A percentile compares a stretch with the other conserved stretches of the same genome.
These are phyloP conservation scores for Colletotrichum ledebouriae DNA, from an alignment of 2,329 filamentous ascomycete genomes.

Conservation along the genomic window DNA sequence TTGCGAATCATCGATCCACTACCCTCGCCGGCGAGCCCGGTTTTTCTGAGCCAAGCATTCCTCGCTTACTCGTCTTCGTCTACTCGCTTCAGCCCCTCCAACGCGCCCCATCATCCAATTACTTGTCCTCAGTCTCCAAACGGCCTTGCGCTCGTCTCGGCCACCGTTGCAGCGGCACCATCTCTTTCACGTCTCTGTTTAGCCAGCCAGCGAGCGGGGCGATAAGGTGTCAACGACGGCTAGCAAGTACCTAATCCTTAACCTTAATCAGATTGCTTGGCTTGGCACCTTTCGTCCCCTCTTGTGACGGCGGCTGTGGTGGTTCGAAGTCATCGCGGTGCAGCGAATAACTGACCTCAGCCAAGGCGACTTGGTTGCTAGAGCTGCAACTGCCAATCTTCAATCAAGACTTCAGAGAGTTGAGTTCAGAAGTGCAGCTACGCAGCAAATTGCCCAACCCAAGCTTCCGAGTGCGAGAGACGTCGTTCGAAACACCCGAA, in stretches of 20 bases:
- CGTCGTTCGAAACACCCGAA: slow-evolving; percentile 27
- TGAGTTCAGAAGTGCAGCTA: not conserved
- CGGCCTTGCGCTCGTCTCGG: slow-evolving; percentile 26
- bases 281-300: slow-evolving; percentile 22
- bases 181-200: slow-evolving; percentile 14
- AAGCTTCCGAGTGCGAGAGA: slow-evolving; percentile 12
- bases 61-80: slow-evolving; percentile 3
- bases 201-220: slow-evolving; percentile 6
- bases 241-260: slow-evolving; percentile 8
- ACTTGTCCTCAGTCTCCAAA: slow-evolving; percentile 17
- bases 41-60: slow-evolving; percentile 10
- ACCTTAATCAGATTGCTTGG: slow-evolving; percentile 32
- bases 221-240: slow-evolving; percentile 24
- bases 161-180: slow-evolving; percentile 9
- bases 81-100: slow-evolving; percentile 4
- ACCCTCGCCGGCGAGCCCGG: slow-evolving; percentile 7
- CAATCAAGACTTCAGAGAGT: not conserved
- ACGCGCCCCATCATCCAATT: slow-evolving; percentile 24
- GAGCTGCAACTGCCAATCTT: not conserved
- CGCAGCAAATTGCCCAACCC: slow-evolving; percentile 14
- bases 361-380: not conserved
- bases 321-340: not conserved
- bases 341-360: not conserved
- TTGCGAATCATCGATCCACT: slow-evolving; percentile 38
- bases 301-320: slow-evolving; percentile 19